Evolutionary conservation across 179 eudicot species (phyloP), one percentile per base, ranked within the genome.

Genomic region (Beta corolliflora): DNA sequence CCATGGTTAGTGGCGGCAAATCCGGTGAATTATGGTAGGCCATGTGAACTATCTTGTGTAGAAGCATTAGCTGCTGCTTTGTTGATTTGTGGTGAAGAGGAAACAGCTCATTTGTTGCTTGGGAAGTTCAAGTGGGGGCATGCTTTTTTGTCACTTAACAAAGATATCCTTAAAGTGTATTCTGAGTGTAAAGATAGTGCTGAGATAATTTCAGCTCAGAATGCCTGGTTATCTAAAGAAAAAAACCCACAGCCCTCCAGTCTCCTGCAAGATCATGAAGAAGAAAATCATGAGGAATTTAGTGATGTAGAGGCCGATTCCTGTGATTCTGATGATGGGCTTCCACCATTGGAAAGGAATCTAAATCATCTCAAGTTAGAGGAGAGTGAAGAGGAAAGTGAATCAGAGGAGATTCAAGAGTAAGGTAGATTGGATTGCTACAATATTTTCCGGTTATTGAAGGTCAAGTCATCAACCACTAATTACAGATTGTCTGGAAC

Each of bases 61-160:
- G 99, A 95, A 88, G 99, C 99, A 12, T 85, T 95, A 71, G 89
- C 98, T 77, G 99, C 99, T 46, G 99, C 96, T 54, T 78, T 95
- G 78, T 81, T 95, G 41, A 95, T 95, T 61, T 95, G 99, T 64
- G 98, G 98, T 21, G 97, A 95, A 81, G 91, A 87, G 82, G 98
- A 95, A 84, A 91, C 92, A 16, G 99, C 88, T 3, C 79, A 94
- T 83, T 76, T 90, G 65, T 88, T 96, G 86, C 91, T 94, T 54
- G 84, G 91, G 73, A 96, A 96, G 86, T 96, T 96, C 89, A 96
- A 96, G 81, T 96, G 99, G 99, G 99, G 98, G 15, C 99, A 96
- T 85, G 94, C 97, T 1, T 96, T 96, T 82, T 84, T 96, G 88
- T 94, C 99, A 75, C 97, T 96, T 7, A 95, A 96, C 84, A 91